Evolutionary conservation across 768 basidiomycete species (phyloP).

Genomic region (Chalciporus sphaerocephalus): DNA sequence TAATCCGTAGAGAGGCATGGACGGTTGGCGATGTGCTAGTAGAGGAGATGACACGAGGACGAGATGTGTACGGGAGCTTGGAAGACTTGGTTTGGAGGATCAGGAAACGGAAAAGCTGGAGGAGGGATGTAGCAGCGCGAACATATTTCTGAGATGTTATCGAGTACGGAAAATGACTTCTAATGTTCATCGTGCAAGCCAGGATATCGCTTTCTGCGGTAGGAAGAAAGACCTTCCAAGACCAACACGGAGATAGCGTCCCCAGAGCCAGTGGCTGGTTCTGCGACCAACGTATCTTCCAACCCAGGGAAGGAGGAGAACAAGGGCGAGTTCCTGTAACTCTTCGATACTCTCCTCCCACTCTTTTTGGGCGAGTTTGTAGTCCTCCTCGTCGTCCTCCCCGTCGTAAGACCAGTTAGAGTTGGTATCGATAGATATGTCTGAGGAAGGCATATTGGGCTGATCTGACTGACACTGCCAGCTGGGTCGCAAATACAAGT

Average conservation of each 20-base stretch:
- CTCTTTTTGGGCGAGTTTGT: conserved; percentile 76
- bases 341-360: conserved; percentile 91
- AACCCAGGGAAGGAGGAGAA: conserved; percentile 79
- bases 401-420: conserved; percentile 50
- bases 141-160: conserved; percentile 24
- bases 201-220: conserved; percentile 26
- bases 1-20: conserved; percentile 58
- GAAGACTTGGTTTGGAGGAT: conserved; percentile 48
- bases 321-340: conserved; percentile 72
- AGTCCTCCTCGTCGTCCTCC: conserved; percentile 68
- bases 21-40: conserved; percentile 55
- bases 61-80: conserved; percentile 44
- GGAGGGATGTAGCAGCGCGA: conserved; percentile 23
- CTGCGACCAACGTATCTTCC: conserved; percentile 86
- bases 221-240: conserved; percentile 61
- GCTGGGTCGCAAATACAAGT: too few species aligned
- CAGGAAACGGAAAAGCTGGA: conserved; percentile 36
- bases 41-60: conserved; percentile 52
- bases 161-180: not conserved
- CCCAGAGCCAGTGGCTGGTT: conserved; percentile 80
- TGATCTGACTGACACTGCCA: not conserved
- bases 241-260: conserved; percentile 65
- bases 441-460: conserved; percentile 59
- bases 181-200: conserved; percentile 17
- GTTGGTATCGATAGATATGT: conserved; percentile 53